Evolutionary conservation across 208 protist genomes (phyloP), one percentile per base, ranked within the genome.

Genomic region (Phytomonas sp.): DNA sequence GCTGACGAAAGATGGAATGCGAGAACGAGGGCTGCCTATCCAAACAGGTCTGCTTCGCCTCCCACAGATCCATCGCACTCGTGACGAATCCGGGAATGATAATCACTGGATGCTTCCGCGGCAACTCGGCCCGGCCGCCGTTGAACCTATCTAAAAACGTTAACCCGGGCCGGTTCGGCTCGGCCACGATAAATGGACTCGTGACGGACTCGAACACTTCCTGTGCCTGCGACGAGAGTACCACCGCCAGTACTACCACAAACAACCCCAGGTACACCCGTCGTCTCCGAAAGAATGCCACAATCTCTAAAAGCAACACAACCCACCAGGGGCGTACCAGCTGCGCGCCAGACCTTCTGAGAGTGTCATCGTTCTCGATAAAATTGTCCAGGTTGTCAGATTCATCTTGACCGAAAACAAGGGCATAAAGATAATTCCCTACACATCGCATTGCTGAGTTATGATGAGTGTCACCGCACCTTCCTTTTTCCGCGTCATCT

Each of bases 11-110:
- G 23, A 65, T 75, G 11, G 79, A 83, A 32, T 51, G 29, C n/a
- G 62, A 40, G 53, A 79, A 74, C 46, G 83, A 73, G 34, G 74
- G 70, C 51, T 88, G 74, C n/a, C 75, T 60, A 6, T 76, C 59
- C 62, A 88, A 33, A 67, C 90, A 93, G 13, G 81, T 70, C 28
- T 88, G 43, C 29, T 85, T 68, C 29, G 74, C 78, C 56, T 95
- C 76, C 87, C 90, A 95, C 70, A 95, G 67, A 76, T 95, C 90
- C n/a, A 95, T 78, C n/a, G 85, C 90, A 20, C 80, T 79, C 2
- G 90, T 92, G 68, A 93, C 91, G 73, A 95, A 95, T 26, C 90
- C 90, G 0, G 90, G 90, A 29, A 95, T 71, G 65, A 95, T 92
- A 68, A 87, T 79, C 20, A 95, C 84, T 11, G 90, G 90, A 72